These are phyloP conservation scores for Wickerhamomyces kurtzmanii DNA, from an alignment of 805 yeast genomes.

Conservation along the genomic window DNA sequence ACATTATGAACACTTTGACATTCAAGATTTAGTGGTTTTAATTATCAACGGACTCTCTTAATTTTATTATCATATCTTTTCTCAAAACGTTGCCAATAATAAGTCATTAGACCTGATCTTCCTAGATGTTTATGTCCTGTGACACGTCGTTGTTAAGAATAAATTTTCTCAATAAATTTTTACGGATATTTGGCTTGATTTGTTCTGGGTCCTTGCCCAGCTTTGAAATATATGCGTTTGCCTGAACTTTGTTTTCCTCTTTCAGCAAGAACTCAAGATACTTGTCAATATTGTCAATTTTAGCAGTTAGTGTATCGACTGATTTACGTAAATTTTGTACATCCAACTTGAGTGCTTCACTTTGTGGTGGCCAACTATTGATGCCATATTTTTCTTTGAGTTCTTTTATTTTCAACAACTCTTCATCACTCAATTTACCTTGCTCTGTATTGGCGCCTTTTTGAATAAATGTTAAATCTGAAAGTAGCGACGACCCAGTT, in stretches of 20 bases:
- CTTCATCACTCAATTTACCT: constrained; percentile 21
- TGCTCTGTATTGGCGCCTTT: constrained; percentile 15
- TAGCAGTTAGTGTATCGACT: constrained; percentile 15
- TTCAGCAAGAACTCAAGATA: constrained; percentile 24
- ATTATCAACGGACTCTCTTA: background rate
- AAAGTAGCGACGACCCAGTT: constrained; percentile 18
- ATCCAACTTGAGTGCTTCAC: constrained; percentile 29
- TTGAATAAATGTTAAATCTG: constrained; percentile 20
- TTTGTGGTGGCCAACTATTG: constrained; percentile 34
- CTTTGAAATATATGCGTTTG: constrained; percentile 22
- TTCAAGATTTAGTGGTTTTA: background rate
- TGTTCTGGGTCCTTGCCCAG: constrained; percentile 28
- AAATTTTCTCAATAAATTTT: constrained; percentile 66
- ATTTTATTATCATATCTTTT: no score
- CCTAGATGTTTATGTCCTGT: no score
- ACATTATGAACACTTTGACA: no score
- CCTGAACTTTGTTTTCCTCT: constrained; percentile 24
- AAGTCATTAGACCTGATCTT: no score
- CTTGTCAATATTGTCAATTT: constrained; percentile 25
- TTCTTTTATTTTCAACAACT: constrained; percentile 24
- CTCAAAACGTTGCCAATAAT: no score
- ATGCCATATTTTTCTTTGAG: constrained; percentile 37
- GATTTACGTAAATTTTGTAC: constrained; percentile 19
- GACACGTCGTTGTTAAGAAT: constrained; percentile 27
- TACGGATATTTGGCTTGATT: constrained; percentile 44